Evolutionary conservation across 2,329 filamentous ascomycete genomes (phyloP).

Genomic region (Xylaria sp.): DNA sequence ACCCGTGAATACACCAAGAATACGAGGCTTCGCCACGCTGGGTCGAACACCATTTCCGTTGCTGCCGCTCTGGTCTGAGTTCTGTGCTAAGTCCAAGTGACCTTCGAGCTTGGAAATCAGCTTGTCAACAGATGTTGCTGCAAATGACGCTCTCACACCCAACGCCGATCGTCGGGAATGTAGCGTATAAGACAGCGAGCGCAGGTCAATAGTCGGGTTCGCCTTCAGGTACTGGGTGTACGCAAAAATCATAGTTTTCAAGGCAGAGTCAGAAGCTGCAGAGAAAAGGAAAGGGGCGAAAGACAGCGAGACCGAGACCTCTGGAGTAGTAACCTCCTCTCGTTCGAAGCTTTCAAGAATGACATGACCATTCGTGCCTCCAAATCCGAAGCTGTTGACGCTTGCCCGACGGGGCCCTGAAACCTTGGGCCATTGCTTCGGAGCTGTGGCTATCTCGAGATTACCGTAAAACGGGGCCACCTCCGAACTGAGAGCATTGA

Average conservation of each 20-base stretch:
- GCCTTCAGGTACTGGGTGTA: not conserved
- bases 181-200: slow-evolving; percentile 25
- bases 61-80: not conserved
- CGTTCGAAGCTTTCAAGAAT: slow-evolving; percentile 18
- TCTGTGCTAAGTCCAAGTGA: not conserved
- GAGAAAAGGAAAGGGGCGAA: slow-evolving; percentile 25
- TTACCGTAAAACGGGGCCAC: slow-evolving; percentile 18
- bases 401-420: slow-evolving; percentile 35
- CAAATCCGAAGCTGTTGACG: slow-evolving; percentile 40
- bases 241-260: not conserved
- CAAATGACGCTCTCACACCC: not conserved
- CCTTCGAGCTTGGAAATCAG: not conserved
- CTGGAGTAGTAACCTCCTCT: no score
- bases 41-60: not conserved
- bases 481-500: slow-evolving; percentile 21
- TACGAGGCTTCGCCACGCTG: not conserved
- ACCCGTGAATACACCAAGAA: slow-evolving; percentile 7
- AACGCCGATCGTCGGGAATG: not conserved
- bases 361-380: slow-evolving; percentile 16
- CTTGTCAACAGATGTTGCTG: not conserved
- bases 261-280: not conserved
- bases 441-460: not conserved
- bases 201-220: not conserved
- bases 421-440: slow-evolving; percentile 16
- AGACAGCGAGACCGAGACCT: no score